These are phyloP conservation scores for Stachybotrys elegans DNA, from an alignment of 2,329 filamentous ascomycete species.

Conservation along the genomic window DNA sequence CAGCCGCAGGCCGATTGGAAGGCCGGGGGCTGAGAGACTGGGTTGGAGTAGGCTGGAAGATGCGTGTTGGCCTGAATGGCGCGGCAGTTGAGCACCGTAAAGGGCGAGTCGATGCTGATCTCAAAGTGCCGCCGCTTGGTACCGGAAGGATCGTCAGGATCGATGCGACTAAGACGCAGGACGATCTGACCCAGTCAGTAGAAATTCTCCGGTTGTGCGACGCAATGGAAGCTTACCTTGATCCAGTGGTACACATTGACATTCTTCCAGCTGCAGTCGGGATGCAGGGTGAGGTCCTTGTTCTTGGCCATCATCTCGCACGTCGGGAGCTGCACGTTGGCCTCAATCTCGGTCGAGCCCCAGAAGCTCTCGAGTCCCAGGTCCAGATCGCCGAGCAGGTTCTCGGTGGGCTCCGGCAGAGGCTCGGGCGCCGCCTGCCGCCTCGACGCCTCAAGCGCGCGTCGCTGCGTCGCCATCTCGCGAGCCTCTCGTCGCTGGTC, in stretches of 20 bases:
- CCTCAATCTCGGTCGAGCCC: slow-evolving; percentile 89
- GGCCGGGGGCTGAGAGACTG: slow-evolving; percentile 42
- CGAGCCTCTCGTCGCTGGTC: slow-evolving; percentile 43
- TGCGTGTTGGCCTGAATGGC: slow-evolving; percentile 88
- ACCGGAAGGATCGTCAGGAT: slow-evolving; percentile 66
- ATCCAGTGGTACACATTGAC: slow-evolving; percentile 96
- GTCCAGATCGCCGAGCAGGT: slow-evolving; percentile 76
- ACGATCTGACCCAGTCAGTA: slow-evolving; percentile 68
- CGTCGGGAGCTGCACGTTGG: slow-evolving; percentile 86
- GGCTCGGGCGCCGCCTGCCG: slow-evolving; percentile 30
- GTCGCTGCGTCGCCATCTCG: slow-evolving; percentile 37
- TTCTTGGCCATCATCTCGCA: slow-evolving; percentile 82
- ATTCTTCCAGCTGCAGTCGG: slow-evolving; percentile 89
- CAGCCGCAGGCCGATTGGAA: slow-evolving; percentile 48
- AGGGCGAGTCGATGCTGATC: slow-evolving; percentile 93
- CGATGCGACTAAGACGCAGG: slow-evolving; percentile 82
- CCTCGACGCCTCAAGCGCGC: slow-evolving; percentile 50
- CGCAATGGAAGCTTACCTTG: slow-evolving; percentile 59
- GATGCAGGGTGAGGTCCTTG: slow-evolving; percentile 62
- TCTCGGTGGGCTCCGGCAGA: slow-evolving; percentile 53
- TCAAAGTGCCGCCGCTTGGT: slow-evolving; percentile 84
- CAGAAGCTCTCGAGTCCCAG: slow-evolving; percentile 66
- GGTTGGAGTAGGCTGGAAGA: slow-evolving; percentile 68
- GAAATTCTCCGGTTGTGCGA: too few relatives aligned
- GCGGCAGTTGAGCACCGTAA: slow-evolving; percentile 87